Evolutionary conservation across 768 basidiomycete species (phyloP), one percentile per base, ranked within the genome.

Genomic region (Boletus pseudo-olivaceus): DNA sequence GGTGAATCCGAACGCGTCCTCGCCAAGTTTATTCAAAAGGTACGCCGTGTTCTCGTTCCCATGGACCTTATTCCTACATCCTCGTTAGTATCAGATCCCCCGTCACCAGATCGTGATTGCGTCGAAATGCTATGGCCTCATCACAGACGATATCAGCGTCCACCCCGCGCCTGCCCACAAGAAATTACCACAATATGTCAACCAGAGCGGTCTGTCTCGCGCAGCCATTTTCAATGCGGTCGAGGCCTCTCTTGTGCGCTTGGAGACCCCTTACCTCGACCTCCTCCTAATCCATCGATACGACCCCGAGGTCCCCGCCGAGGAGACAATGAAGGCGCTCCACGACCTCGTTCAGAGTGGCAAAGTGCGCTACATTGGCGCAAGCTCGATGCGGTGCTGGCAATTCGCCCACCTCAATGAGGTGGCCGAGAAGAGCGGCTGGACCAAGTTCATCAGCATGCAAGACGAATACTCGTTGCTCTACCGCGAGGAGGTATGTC

Each of bases 381-480:
- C 74, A 3, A 76, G 74, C 54, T 76, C 75, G 45, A 77, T 79
- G 76, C 66, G 72, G 6, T 63, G 75, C 11, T 79, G 77, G 78
- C 73, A 78, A 39, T 76, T 79, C 39, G 71, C 70, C 19, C 58
- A 70, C 47, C 64, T 81, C 65, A 76, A 80, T 51, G 72, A 76
- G 32, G 70, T 78, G 2, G 79, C 80, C 7, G 64, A 68, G 34
- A 67, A 67, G 53, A 62, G 78, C 15, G 74, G 75, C 4, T 80
- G 80, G 73, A 81, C 82, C 5, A 76, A 72, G 54, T 83, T 84
- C 56, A 72, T 81, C 45, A 77, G 79, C 52, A 81, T 83, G 74
- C 82, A 84, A 65, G 72, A 75, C 40, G 76, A 79, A 53, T 77
- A 83, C 57, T 79, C 73, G 33, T 65, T 82, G 6, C 69, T 82